Base-by-base conservation (phyloP, 345 rosid genomes). In the Camelina hispida region DNA sequence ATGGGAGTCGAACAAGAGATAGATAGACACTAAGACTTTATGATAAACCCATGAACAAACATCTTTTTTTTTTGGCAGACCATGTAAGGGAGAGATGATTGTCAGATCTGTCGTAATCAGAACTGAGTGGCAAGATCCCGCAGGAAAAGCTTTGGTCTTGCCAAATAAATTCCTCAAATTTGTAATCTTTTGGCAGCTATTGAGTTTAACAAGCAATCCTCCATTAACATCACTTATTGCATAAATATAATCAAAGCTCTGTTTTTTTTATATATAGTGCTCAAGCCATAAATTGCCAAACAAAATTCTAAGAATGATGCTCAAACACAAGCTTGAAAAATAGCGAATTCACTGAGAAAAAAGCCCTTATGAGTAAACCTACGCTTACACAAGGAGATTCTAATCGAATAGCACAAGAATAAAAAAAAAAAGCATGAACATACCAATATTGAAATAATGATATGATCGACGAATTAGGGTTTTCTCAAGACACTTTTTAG, bases 191-290 rank as follows among this genome's bases (percentile, higher is more conserved):
- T 30, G 6, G 58, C 9, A 53, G 34, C 34, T 25, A 25, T 25
- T 25, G 35, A 13, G 35, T 13, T 13, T 6, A 15, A 55, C n/a
- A 7, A 6, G 6, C 10, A 7, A 6, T 13, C 10, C 6, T 55
- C 7, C 37, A 55, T 30, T 15, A 3, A 55, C 2, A 6, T 28
- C 15, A 55, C 16, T 55, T 15, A 7, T 17, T 7, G 38, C 38
- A 55, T 55, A 18, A 18, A 18, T 55, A 55, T 55, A 55, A 7
- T 56, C 38, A 60, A 60, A 59, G 25, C 28, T 59, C n/a, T 59
- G 3, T 37, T 28, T 28, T 28, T 28, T 28, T 4, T 28, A n/a
- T 28, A 28, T 28, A 28, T 37, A 47, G 56, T 32, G 17, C 30
- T 22, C 7, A 44, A 14, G 9, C n/a, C 62, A 44, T 25, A 10